Evolutionary conservation across 129 eudicot genomes (phyloP), one percentile per base, ranked within the genome.

Genomic region (Flaveria brownii): DNA sequence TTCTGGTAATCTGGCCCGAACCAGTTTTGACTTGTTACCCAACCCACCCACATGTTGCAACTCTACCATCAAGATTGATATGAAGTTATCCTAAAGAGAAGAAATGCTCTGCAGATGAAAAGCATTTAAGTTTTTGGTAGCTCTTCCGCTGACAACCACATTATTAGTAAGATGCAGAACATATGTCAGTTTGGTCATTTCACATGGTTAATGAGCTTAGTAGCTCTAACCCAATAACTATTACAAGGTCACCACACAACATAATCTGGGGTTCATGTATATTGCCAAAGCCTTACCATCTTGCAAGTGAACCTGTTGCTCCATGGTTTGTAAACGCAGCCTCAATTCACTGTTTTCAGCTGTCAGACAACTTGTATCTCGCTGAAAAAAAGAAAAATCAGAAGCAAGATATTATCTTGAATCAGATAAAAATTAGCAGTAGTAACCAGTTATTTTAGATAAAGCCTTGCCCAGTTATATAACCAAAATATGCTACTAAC

Each of bases 281-380:
- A n/a, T 64, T 22, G 52, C 59, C 51, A 68, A 2, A 12, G 23
- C 17, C 71, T 84, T 80, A 92, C 97, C 97, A 54, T 92, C 96
- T 87, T 89, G 96, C 76, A 92, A 84, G 88, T 89, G 92, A 76
- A 85, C 91, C 80, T 92, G 92, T 74, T 87, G 96, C 78, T 92
- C 97, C 79, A 86, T 85, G 70, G 96, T 83, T 82, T 92, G 96
- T 89, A 92, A 80, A 22, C 85, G 89, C 80, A 92, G 67, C 78
- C 89, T 92, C 75, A 92, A 72, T 70, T 92, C 97, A 82, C 87
- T 82, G 77, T 92, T 92, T 85, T 85, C 91, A 85, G 89, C 82
- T 55, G 89, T 80, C 79, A 92, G 78, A 59, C 86, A 87, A 67
- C 57, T 82, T 71, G 97, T 89, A 84, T 89, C 92, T 77, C 92